phyloP scores from a whole-genome alignment of 345 rosid species.

The Viola odorata region DNA sequence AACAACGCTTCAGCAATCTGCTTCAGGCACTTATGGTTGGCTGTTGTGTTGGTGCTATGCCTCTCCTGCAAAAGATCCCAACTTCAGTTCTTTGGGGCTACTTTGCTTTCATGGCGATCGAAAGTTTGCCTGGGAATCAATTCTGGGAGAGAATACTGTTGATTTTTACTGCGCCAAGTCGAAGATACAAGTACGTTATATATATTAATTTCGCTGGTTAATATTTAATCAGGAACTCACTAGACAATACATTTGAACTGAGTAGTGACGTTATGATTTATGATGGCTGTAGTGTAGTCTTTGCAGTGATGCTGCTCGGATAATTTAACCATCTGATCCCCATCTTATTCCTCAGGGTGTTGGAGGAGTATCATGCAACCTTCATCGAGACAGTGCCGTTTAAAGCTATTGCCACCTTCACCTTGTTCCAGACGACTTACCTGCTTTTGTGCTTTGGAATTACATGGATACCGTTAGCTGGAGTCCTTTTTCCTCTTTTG shows the following conservation, averaged over 20 bases:
- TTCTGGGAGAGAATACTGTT: constrained; percentile 93
- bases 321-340: constrained; percentile 7
- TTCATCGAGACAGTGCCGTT: constrained; percentile 89
- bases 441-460: constrained; percentile 80
- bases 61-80: constrained; percentile 83
- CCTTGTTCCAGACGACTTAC: constrained; percentile 73
- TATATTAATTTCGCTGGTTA: not conserved
- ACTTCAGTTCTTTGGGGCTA: constrained; percentile 97
- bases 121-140: constrained; percentile 94
- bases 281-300: not conserved
- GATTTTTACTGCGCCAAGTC: constrained; percentile 88
- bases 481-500: constrained; percentile 82
- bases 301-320: constrained; percentile 2
- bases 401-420: constrained; percentile 63
- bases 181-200: constrained; percentile 80
- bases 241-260: no score
- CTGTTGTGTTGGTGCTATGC: constrained; percentile 91
- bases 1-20: constrained; percentile 88
- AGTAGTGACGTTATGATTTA: not conserved
- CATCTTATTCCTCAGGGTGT: constrained; percentile 43
- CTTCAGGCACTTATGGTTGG: constrained; percentile 89
- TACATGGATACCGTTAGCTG: constrained; percentile 91
- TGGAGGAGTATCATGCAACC: constrained; percentile 70
- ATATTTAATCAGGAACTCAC: not conserved
- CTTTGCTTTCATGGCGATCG: constrained; percentile 97